Evolutionary conservation across 2,329 filamentous ascomycete genomes (phyloP), one percentile per base, ranked within the genome.

Genomic region (Fusarium verticillioides): DNA sequence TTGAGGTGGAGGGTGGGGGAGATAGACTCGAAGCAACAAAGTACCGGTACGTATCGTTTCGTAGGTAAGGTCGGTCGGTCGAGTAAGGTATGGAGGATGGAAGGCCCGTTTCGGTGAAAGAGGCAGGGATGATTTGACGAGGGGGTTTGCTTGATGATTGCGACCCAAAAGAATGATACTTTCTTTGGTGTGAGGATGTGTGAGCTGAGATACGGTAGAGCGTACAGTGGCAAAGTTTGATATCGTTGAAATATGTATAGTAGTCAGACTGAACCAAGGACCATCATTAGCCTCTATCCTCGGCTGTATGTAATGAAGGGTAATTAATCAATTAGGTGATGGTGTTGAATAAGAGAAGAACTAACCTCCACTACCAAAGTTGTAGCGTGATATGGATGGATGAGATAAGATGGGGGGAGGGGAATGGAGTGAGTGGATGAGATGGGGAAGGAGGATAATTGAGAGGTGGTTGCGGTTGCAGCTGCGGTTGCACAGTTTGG

Each of bases 81-180:
- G 40, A 58, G 30, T 34, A 36, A 36, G 40, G 40, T 34, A 49
- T 49, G 40, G 54, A 56, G 26, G 21, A 42, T 56, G 63, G 43
- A 73, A 69, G 57, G 65, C 65, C 42, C 60, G 66, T 77, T 78
- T 78, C 76, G 76, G 76, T 78, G 75, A 78, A 59, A 72, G 69
- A 68, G 53, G 76, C 74, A 75, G 72, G 74, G 74, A 70, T 78
- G 74, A 78, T 78, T 75, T 74, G 75, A 69, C 65, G 72, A 65
- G 65, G 65, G 59, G 39, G 59, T 58, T 58, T 56, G 53, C 42
- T 62, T 53, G 60, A 56, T 37, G 63, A 66, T 75, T 70, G 65
- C 58, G 62, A 64, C 67, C 70, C 53, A 66, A 70, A 66, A 60
- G 47, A 37, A 56, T 61, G 62, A 52, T 63, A 30, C 28, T 60